Evolutionary conservation across 1,284 basidiomycete genomes (phyloP).

Genomic region (Coriolopsis trogii): DNA sequence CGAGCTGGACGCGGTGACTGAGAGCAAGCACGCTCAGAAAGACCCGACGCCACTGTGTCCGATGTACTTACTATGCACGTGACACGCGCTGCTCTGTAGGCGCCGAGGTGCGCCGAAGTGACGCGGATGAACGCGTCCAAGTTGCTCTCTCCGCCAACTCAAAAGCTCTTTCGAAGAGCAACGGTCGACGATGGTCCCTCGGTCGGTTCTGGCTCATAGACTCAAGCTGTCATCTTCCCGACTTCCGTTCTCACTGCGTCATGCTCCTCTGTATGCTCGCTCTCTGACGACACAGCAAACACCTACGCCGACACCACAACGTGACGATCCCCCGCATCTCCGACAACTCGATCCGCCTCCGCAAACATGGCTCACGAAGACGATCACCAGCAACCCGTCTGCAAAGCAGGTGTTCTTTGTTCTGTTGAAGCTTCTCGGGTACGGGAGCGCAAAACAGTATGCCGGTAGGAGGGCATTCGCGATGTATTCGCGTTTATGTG

Average conservation of each 20-base stretch:
- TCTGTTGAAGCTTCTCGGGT: conserved; percentile 58
- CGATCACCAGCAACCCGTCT: conserved; percentile 54
- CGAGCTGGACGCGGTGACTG: no score
- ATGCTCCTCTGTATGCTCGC: conserved; percentile 1
- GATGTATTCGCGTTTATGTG: conserved; percentile 63
- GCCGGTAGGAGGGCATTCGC: conserved; percentile 59
- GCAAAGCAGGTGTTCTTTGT: conserved; percentile 53
- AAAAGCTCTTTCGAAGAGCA: conserved; percentile 5
- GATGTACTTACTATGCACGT: no score
- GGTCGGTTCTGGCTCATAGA: conserved; percentile 20
- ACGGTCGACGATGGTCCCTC: conserved; percentile 17
- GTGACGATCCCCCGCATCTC: not conserved
- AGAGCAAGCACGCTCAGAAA: no score
- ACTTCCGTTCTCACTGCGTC: not conserved
- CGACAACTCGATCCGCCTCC: not conserved
- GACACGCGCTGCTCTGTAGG: no score
- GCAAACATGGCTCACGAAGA: conserved; percentile 59
- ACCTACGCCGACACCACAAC: conserved; percentile 3
- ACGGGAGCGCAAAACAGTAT: conserved; percentile 61
- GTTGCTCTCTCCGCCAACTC: no score
- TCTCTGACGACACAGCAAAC: conserved; percentile 6
- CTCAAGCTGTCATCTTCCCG: conserved; percentile 8
- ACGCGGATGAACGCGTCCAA: no score
- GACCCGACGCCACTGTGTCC: no score
- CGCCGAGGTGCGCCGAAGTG: no score